Conservation (phyloP, 2,329 filamentous ascomycete species). For the Emericellopsis cladophorae region DNA sequence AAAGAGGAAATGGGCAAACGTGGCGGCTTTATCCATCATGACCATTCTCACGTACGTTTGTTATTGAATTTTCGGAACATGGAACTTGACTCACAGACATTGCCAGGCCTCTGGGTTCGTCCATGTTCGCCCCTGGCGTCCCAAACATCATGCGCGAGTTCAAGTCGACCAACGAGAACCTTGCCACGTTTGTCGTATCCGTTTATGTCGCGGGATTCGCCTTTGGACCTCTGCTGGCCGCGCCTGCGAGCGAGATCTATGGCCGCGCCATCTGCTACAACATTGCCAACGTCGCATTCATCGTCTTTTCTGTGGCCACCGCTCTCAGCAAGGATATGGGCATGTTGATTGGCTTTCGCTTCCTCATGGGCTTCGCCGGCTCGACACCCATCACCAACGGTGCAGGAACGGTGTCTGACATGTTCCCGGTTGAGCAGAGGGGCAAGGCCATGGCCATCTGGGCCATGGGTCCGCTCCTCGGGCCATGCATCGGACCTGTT, state of each 20-base stretch:
- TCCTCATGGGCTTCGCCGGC: conserved; percentile 38
- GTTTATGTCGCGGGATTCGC: conserved; percentile 41
- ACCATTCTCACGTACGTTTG: conserved; percentile 28
- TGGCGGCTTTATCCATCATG: conserved; percentile 11
- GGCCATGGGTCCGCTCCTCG: conserved; percentile 33
- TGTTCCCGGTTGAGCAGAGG: conserved; percentile 17
- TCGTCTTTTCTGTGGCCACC: conserved; percentile 22
- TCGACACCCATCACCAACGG: conserved; percentile 41
- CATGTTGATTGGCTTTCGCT: conserved; percentile 33
- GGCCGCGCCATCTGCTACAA: conserved; percentile 31
- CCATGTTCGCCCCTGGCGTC: conserved; percentile 57
- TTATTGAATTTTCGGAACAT: background rate
- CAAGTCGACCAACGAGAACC: conserved; percentile 29
- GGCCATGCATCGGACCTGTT: conserved; percentile 23
- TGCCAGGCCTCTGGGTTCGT: conserved; percentile 25
- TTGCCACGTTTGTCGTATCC: conserved; percentile 32
- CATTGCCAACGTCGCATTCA: conserved; percentile 22
- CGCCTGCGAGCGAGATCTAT: conserved; percentile 35
- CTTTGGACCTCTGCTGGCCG: conserved; percentile 32
- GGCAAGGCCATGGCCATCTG: conserved; percentile 39
- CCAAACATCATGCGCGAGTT: conserved; percentile 53
- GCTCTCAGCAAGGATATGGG: conserved; percentile 23
- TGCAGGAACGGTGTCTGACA: conserved; percentile 31
- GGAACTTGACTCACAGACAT: background rate
- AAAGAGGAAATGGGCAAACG: conserved; percentile 21